Evolutionary conservation across 2,329 filamentous ascomycete genomes (phyloP), one percentile per base, ranked within the genome.

Genomic region (Cercospora beticola): DNA sequence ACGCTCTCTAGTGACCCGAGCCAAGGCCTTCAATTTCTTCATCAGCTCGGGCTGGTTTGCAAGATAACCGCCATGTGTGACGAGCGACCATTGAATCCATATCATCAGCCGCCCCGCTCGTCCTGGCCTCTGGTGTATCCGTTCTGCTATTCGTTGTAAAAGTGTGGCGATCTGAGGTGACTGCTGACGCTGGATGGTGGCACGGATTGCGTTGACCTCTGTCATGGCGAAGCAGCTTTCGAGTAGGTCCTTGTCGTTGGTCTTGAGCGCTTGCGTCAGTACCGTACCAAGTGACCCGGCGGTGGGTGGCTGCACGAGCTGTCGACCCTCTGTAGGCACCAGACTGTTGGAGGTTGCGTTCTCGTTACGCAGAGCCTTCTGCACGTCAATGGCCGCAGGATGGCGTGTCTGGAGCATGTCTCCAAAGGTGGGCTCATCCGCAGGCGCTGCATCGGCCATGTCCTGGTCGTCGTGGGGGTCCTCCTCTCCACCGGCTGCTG

Each of bases 11-110:
- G 98, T 87, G 18, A 98, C 94, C 77, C 91, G 90, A 79, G 94
- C 92, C 65, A 99, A 85, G 49, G 91, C 89, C 59, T 87, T 86
- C 68, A 99, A 86, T 77, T 90, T 90, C 76, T 90, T 89, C 73
- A 95, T 86, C 43, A 97, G 85, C 71, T 94, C 90, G n/a, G 92
- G 89, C 79, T 97, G 92, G 33, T 90, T 90, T 10, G 94, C 92
- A 62, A 99, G 85, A 64, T 94, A 94, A 72, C 94, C 95, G 73
- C 95, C 95, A 78, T 99, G 95, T 1, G 92, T 90, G 36, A 97
- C 89, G 65, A 97, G 87, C 1, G 93, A 94, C 92, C 93, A 97
- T 81, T 97, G 94, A 54, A 98, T 91, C 94, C 95, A 99, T 16
- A 91, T 88, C 86, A 97, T 94, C 33, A 99, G 87, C 77, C 90